Evolutionary conservation across 2,329 filamentous ascomycete genomes (phyloP).

Genomic region (Fusarium liriodendri): DNA sequence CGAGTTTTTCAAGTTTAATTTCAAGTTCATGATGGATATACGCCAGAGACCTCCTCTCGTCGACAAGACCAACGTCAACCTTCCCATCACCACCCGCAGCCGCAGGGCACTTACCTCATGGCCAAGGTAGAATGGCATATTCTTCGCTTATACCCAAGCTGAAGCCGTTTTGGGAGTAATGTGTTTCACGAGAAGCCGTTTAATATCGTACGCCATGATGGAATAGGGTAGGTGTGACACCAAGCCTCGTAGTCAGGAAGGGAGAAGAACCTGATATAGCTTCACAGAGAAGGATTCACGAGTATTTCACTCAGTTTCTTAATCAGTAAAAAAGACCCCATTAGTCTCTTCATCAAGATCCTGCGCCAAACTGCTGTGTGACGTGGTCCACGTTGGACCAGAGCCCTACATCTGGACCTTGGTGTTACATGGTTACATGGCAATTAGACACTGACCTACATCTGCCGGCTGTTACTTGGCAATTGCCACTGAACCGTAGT

Average conservation of each 20-base stretch:
- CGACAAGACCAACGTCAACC: constrained; percentile 1
- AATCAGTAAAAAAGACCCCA: not conserved
- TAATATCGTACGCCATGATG: not conserved
- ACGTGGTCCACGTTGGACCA: not conserved
- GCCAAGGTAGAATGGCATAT: not conserved
- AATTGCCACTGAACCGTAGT: not conserved
- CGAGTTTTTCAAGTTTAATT: not conserved
- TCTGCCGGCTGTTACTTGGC: not conserved
- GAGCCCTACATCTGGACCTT: not conserved
- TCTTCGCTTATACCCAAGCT: not conserved
- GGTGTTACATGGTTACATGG: not conserved
- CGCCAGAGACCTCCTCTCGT: not conserved
- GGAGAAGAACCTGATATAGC: not conserved
- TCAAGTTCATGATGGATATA: not conserved
- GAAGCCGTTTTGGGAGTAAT: not conserved
- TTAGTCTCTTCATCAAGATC: not conserved
- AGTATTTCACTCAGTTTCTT: not conserved
- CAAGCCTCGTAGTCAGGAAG: not conserved
- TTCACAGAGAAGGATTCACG: not conserved
- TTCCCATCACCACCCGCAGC: not conserved
- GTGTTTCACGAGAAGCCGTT: not conserved
- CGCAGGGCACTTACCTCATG: not conserved
- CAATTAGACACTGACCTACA: not conserved
- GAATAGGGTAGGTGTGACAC: not conserved
- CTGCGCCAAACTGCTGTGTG: not conserved